Conservation (phyloP, 208 protist species). For the Trypanosoma lewisi region DNA sequence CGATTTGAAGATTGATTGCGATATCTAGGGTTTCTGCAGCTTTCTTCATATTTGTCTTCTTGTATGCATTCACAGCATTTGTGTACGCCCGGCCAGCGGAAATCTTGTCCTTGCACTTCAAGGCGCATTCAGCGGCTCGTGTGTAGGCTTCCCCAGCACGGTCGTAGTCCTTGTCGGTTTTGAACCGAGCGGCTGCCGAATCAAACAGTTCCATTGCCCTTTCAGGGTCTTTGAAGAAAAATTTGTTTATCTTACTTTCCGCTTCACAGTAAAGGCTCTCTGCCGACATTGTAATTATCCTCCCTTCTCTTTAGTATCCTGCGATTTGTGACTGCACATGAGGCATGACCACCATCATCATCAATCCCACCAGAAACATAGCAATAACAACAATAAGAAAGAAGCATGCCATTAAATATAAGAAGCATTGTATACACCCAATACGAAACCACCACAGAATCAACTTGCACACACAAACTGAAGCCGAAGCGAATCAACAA, state of each 20-base stretch:
- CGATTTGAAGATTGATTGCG: constrained; percentile 66
- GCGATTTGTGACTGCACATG: no score
- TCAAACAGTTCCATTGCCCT: constrained; percentile 77
- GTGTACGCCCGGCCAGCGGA: constrained; percentile 37
- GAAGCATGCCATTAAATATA: no score
- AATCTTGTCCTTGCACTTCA: constrained; percentile 55
- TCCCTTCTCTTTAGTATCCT: no score
- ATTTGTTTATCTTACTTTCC: constrained; percentile 76
- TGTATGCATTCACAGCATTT: constrained; percentile 67
- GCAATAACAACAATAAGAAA: no score
- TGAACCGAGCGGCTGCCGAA: constrained; percentile 66
- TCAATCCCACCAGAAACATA: no score
- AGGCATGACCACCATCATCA: no score
- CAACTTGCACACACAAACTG: no score
- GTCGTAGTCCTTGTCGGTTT: constrained; percentile 73
- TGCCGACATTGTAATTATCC: constrained; percentile 25
- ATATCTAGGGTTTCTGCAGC: constrained; percentile 56
- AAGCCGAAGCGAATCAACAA: no score
- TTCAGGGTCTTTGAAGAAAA: constrained; percentile 85
- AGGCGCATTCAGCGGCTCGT: constrained; percentile 57
- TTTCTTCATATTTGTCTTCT: constrained; percentile 60
- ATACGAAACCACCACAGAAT: no score
- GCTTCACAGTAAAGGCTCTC: constrained; percentile 60
- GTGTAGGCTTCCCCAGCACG: constrained; percentile 77
- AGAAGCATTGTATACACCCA: no score